Evolutionary conservation across 2,329 filamentous ascomycete species (phyloP), one percentile per base, ranked within the genome.

Genomic region (Ilyonectria sp.): DNA sequence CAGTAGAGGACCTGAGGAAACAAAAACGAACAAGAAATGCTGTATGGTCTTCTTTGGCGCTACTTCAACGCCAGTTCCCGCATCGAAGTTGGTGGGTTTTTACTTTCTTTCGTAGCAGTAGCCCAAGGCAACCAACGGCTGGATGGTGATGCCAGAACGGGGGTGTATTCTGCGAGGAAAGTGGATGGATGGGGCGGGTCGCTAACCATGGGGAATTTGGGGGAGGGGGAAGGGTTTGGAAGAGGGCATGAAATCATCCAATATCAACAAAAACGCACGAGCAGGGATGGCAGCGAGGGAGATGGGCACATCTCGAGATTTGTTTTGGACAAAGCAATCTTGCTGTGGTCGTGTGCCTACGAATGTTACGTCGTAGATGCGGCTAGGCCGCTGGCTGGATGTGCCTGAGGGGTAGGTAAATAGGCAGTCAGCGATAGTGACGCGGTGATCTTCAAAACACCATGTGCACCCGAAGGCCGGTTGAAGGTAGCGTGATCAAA

Each of bases 41-140:
- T n/a, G 49, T 40, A 15, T 6, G 17, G 9, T 9, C 31, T 43
- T 9, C 31, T 43, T 47, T 31, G 49, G 43, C 23, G 40, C 40
- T 17, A 44, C 53, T 44, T 21, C 52, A 40, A 64, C 29, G 63
- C 57, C 63, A 43, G 65, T 53, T 70, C 75, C 69, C 65, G 57
- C 50, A 74, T 69, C 71, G 70, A 75, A 73, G 73, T 72, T 68
- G 70, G 60, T 66, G 73, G 71, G 69, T 73, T 74, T 60, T 49
- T 26, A 26, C 26, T 26, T 26, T 26, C 26, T 49, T 23, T 35
- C 21, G 19, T 53, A 6, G 40, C 47, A 53, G 29, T 61, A 49
- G 57, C 60, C 67, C 43, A 69, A 60, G 53, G 60, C 67, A 57
- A 15, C 31, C 58, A 66, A 66, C 54, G 44, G 33, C 62, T 35